Evolutionary conservation across 1,284 basidiomycete species (phyloP).

Genomic region (Phenoliferia sp.): DNA sequence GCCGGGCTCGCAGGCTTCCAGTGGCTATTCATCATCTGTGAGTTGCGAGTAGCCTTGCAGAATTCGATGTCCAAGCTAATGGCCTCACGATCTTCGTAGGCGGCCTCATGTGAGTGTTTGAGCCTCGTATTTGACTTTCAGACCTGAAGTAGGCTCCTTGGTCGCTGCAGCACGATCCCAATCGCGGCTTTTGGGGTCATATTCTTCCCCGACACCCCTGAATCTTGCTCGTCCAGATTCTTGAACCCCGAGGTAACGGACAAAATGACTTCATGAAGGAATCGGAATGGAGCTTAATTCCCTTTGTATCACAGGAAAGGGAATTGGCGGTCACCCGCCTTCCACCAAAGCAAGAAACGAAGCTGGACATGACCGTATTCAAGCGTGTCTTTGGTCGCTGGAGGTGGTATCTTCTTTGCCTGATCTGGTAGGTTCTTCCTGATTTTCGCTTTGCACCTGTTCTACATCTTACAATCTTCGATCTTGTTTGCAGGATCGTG

Average conservation of each 20-base stretch:
- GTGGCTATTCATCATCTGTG: conserved; percentile 67
- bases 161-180: conserved; percentile 58
- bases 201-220: conserved; percentile 65
- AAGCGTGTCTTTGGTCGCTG: conserved; percentile 57
- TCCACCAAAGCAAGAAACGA: conserved; percentile 39
- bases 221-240: conserved; percentile 60
- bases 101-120: background rate
- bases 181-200: conserved; percentile 59
- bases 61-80: background rate
- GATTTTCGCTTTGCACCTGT: background rate
- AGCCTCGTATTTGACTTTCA: background rate
- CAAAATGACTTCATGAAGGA: background rate
- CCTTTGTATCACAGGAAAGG: conserved; percentile 43
- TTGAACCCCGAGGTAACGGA: conserved; percentile 52
- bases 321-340: conserved; percentile 21
- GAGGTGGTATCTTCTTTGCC: conserved; percentile 58
- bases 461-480: background rate
- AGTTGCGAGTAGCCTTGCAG: background rate
- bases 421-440: conserved; percentile 6
- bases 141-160: background rate
- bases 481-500: conserved; percentile 54
- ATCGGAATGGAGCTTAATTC: background rate
- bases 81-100: background rate
- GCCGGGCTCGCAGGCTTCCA: conserved; percentile 60
- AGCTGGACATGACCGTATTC: conserved; percentile 52